Evolutionary conservation across 73 alveolate genomes (phyloP), one percentile per base, ranked within the genome.

Genomic region (Urostyla sp.): DNA sequence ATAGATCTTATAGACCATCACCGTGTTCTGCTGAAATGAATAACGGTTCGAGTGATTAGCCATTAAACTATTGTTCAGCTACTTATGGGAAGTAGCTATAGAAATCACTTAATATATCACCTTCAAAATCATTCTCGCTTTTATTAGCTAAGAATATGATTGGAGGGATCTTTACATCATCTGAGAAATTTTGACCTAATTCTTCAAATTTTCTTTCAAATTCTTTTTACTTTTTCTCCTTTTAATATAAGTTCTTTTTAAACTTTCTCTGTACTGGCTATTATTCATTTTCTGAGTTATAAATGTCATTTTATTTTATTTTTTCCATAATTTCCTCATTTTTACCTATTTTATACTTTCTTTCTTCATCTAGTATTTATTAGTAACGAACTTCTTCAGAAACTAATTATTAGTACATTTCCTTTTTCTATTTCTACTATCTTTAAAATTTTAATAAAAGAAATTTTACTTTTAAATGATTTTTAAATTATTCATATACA

Each of bases 21-120:
- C 95, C 95, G 59, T 94, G 95, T 76, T 79, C 91, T 18, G 98
- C 97, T 10, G 98, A 94, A 1, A 94, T 87, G 48, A 88, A 87
- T 0, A 91, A 24, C 16, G 98, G 98, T 21, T 93, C 94, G 1
- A n/a, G 18, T 2, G 26, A 55, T 4, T 48, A 16, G 16, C 83
- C 83, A 69, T 24, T 27, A 31, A 6, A 13, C 44, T 73, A 45
- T 2, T 37, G 59, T 37, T 50, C 88, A 31, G 46, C 15, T 4
- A 49, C 56, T 8, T 51, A 66, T 23, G 76, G 78, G 23, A 94
- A 95, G 67, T 85, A 34, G 32, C 67, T 61, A 45, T 87, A 88
- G 54, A 89, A 48, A 48, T 94, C 91, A 32, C 75, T 49, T 60
- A 67, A 67, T 3, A 94, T 53, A 54, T 94, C 95, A 10, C 94